Base-by-base conservation (phyloP, 1,284 basidiomycete species). In the Ustanciosporium gigantosporum region DNA sequence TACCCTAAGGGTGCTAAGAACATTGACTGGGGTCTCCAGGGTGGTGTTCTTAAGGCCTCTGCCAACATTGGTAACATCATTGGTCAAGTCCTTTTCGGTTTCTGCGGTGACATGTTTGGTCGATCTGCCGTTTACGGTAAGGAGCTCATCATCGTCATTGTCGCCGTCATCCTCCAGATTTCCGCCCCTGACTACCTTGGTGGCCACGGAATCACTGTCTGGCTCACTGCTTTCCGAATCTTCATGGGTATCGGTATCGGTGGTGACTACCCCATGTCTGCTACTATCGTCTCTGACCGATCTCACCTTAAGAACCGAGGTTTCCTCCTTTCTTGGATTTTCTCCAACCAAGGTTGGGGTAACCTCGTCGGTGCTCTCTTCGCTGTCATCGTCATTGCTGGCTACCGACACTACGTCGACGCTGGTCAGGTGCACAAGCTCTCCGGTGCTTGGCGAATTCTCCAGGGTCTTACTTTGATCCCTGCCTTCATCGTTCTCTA, bases 221-320 rank as follows among this genome's bases (percentile, higher is more conserved):
- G 69, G 69, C 70, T 74, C 40, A 44, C 66, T 36, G 66, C 25
- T 37, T 68, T 70, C 65, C 66, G 71, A 41, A 45, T 74, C 50
- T 19, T 74, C 42, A 71, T 74, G 68, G 71, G 71, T 34, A 70
- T 73, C 36, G 76, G 73, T 19, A 87, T 90, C 5, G 89, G 89
- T 23, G 89, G 89, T 32, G 89, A 91, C 78, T 90, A 90, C 74
- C 88, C 88, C 13, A 87, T 89, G 86, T 83, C 81, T 1, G 80
- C 82, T 25, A 78, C 70, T 31, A 58, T 74, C 27, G 71, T 74
- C 38, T 64, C 71, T 23, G 71, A 74, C 56, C 69, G 71, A 31
- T 47, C 67, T 20, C 45, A 57, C 46, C 44, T 66, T 46, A 61
- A 59, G 47, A 72, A 72, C 57, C 66, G 71, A 50, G 71, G 71